Evolutionary conservation across 2,329 filamentous ascomycete genomes (phyloP).

Genomic region (Emmonsiellopsis sp.): DNA sequence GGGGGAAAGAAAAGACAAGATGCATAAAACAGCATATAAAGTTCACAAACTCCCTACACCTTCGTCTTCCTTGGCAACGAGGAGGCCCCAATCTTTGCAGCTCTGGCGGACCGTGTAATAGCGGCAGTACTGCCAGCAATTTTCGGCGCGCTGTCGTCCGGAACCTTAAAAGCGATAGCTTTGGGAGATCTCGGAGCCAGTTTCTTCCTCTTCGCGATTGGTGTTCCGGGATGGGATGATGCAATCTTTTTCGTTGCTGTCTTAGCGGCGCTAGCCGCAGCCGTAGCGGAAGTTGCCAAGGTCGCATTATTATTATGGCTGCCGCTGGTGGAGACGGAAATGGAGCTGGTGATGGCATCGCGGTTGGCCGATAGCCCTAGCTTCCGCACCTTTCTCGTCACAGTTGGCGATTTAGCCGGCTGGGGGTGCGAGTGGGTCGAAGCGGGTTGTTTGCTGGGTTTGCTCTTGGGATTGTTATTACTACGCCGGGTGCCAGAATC

Average conservation of each 20-base stretch:
- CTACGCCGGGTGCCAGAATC: conserved; percentile 15
- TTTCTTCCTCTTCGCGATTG: conserved; percentile 25
- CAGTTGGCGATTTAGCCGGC: conserved; percentile 15
- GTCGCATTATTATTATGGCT: conserved; percentile 8
- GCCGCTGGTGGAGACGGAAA: not conserved
- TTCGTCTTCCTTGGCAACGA: conserved; percentile 1
- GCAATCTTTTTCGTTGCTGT: not conserved
- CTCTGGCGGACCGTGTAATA: not conserved
- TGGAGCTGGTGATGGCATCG: conserved; percentile 1
- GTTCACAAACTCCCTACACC: not conserved
- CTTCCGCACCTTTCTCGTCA: conserved; percentile 10
- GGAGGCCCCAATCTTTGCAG: not conserved
- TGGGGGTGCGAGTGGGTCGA: conserved; percentile 11
- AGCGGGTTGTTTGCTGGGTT: conserved; percentile 16
- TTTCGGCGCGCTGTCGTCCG: not conserved
- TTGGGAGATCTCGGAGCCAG: conserved; percentile 26
- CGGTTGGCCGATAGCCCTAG: conserved; percentile 6
- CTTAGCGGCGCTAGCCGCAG: not conserved
- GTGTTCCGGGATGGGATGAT: conserved; percentile 13
- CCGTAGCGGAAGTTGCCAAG: not conserved
- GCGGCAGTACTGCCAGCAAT: not conserved
- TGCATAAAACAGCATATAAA: not conserved
- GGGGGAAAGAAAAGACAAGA: not conserved
- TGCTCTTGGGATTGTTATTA: conserved; percentile 12
- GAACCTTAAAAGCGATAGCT: conserved; percentile 2